phyloP scores from a whole-genome alignment of 2,329 filamentous ascomycete genomes.

The Calycina herbarum region DNA sequence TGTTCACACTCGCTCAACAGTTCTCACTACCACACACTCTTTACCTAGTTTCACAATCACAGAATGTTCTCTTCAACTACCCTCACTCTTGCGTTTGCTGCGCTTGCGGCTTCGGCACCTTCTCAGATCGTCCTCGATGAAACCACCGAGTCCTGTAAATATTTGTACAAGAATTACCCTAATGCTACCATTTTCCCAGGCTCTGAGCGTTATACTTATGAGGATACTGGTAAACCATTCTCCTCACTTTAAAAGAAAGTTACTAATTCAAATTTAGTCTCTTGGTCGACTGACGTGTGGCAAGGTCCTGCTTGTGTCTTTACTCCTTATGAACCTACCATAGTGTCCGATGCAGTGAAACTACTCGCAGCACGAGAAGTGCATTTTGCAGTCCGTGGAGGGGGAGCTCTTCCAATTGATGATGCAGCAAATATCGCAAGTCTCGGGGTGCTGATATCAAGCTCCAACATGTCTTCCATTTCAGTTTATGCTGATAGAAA shows the following conservation, averaged over 20 bases:
- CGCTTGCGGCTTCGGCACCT: not conserved
- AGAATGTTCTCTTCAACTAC: not conserved
- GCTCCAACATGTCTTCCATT: conserved; percentile 18
- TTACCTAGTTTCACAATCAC: not conserved
- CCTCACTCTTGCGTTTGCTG: not conserved
- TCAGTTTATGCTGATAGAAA: conserved; percentile 15
- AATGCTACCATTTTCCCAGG: conserved; percentile 4
- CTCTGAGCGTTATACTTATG: not conserved
- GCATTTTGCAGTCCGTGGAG: conserved; percentile 10
- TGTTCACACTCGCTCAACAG: too few species aligned
- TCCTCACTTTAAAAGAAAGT: not conserved
- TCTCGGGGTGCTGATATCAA: conserved; percentile 19
- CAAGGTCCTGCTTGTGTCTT: conserved; percentile 9
- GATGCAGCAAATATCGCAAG: conserved; percentile 11
- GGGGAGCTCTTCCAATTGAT: conserved; percentile 6
- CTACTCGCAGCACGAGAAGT: conserved; percentile 9
- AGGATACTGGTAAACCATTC: conserved; percentile 6
- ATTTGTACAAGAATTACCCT: conserved; percentile 7
- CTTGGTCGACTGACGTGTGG: conserved; percentile 2
- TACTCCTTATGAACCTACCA: conserved; percentile 4
- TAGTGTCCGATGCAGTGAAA: not conserved
- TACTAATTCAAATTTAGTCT: conserved; percentile 3
- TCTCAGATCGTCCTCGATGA: not conserved
- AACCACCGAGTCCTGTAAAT: conserved; percentile 4
- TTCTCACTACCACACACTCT: not conserved